A percentile compares a stretch with the other conserved stretches of the same genome.
Evolutionary conservation across 1,284 basidiomycete species (phyloP).

Genomic region (Malassezia obtusa): DNA sequence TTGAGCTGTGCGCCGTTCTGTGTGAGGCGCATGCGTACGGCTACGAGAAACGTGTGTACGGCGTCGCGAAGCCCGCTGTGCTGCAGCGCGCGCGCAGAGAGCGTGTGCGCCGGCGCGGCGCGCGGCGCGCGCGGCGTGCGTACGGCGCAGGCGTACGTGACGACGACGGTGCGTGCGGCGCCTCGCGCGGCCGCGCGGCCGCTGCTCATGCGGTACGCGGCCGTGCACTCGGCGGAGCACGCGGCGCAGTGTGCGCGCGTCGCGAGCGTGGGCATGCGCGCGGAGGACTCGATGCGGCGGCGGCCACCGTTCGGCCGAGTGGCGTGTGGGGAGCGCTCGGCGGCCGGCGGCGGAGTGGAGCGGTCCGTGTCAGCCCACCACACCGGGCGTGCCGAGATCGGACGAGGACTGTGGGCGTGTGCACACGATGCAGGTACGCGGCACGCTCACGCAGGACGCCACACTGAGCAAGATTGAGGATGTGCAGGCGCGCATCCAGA

Average conservation of each 20-base stretch:
- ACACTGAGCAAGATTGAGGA: conserved; percentile 79
- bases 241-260: too few relatives aligned
- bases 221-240: background rate
- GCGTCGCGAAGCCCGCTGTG: background rate
- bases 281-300: background rate
- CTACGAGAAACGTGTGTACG: background rate
- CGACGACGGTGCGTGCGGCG: background rate
- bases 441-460: conserved; percentile 19
- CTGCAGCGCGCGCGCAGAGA: background rate
- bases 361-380: conserved; percentile 1
- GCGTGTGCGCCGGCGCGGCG: too few relatives aligned
- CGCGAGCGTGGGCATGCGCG: background rate
- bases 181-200: too few relatives aligned
- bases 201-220: too few relatives aligned
- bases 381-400: background rate
- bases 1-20: background rate
- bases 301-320: background rate
- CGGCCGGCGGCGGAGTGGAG: background rate
- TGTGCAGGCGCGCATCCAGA: conserved; percentile 77
- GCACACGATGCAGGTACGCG: background rate
- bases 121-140: too few relatives aligned
- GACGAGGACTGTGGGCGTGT: background rate
- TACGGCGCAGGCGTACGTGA: background rate
- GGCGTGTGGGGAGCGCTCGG: background rate
- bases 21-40: background rate